These are phyloP conservation scores for Dothideomycetes sp. DNA, from an alignment of 2,329 filamentous ascomycete species.

Conservation along the genomic window DNA sequence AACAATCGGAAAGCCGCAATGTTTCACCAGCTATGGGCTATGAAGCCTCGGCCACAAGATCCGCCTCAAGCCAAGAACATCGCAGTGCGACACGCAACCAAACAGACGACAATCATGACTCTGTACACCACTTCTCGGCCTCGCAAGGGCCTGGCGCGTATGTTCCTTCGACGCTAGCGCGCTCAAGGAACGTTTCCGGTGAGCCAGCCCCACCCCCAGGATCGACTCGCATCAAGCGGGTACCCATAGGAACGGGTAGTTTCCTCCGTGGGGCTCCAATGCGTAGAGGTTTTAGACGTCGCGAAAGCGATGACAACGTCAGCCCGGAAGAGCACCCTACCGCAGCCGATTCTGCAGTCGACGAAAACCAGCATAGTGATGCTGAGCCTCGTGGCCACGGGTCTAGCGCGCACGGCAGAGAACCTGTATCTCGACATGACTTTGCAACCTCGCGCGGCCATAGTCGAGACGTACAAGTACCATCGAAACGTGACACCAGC, in stretches of 20 bases:
- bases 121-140: not conserved
- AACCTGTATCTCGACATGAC: constrained; percentile 23
- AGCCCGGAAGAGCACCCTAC: constrained; percentile 23
- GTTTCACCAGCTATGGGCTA: constrained; percentile 21
- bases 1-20: constrained; percentile 15
- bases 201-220: constrained; percentile 58
- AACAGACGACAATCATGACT: constrained; percentile 6
- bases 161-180: constrained; percentile 33
- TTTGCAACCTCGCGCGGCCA: constrained; percentile 18
- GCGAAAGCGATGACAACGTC: constrained; percentile 39
- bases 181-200: constrained; percentile 37
- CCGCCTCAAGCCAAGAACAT: constrained; percentile 18
- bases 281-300: constrained; percentile 54
- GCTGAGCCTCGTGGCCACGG: too few species aligned
- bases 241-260: constrained; percentile 62
- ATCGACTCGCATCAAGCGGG: constrained; percentile 66
- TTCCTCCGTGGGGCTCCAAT: constrained; percentile 68
- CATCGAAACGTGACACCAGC: constrained; percentile 16
- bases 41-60: constrained; percentile 17
- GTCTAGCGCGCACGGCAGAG: constrained; percentile 2
- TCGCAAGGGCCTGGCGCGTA: constrained; percentile 8
- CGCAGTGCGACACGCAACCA: constrained; percentile 4
- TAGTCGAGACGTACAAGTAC: constrained; percentile 14
- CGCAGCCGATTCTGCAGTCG: not conserved
- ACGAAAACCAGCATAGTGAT: not conserved